These are phyloP conservation scores for Coffea eugenioides DNA, from an alignment of 257 asterid genomes.

Conservation along the genomic window DNA sequence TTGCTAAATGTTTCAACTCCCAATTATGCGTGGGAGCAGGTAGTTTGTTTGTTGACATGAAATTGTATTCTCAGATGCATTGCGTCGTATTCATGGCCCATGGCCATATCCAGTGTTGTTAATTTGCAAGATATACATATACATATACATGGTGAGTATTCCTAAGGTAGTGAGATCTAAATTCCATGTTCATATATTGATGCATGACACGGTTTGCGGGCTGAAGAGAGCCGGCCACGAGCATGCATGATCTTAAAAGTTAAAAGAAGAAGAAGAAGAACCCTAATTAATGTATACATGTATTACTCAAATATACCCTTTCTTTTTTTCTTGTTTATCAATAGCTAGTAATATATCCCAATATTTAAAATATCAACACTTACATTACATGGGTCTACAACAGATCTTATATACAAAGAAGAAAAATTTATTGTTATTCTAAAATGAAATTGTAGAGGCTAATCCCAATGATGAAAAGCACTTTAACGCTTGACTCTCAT, in stretches of 20 bases:
- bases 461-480: constrained; percentile 7
- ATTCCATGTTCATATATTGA: background rate
- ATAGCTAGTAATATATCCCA: background rate
- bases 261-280: background rate
- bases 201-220: background rate
- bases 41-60: background rate
- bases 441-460: background rate
- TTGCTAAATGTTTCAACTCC: too few relatives aligned
- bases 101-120: background rate
- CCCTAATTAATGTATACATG: background rate
- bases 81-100: background rate
- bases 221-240: background rate
- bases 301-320: too few relatives aligned
- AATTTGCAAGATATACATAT: background rate
- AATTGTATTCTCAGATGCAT: background rate
- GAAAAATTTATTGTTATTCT: background rate
- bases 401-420: background rate
- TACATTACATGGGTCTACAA: background rate
- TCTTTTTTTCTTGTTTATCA: too few relatives aligned
- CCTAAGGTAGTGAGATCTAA: background rate
- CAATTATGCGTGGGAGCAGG: background rate
- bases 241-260: background rate
- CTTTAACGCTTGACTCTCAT: constrained; percentile 3
- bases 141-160: background rate
- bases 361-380: background rate